phyloP scores from a whole-genome alignment of 2,329 filamentous ascomycete genomes.

The Ophiosphaerella korrae region DNA sequence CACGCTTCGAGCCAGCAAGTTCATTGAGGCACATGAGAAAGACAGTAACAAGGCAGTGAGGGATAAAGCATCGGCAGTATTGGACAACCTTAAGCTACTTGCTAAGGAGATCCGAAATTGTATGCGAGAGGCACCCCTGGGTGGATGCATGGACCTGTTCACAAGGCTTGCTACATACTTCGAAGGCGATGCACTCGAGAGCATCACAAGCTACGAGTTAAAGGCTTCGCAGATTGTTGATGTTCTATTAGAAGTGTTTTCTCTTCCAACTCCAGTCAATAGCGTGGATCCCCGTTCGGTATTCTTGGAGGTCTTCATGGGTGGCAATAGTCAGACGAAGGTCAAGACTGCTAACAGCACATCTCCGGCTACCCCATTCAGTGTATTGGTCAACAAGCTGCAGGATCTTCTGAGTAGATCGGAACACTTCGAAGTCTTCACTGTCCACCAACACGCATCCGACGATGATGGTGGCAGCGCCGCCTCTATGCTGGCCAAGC shows the following conservation, averaged over 20 bases:
- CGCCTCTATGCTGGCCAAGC: constrained; percentile 94
- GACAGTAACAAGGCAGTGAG: constrained; percentile 76
- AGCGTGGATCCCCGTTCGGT: constrained; percentile 71
- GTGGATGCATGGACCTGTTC: constrained; percentile 70
- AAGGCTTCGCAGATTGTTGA: constrained; percentile 89
- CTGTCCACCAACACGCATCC: constrained; percentile 85
- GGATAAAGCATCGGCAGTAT: constrained; percentile 76
- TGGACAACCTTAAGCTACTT: constrained; percentile 73
- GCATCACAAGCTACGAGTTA: constrained; percentile 93
- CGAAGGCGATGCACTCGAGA: constrained; percentile 84
- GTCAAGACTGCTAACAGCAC: constrained; percentile 68
- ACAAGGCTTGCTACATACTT: constrained; percentile 80
- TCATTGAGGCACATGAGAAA: constrained; percentile 81
- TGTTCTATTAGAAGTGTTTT: constrained; percentile 81
- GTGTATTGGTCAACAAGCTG: constrained; percentile 87
- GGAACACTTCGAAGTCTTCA: constrained; percentile 97
- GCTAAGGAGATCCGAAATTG: constrained; percentile 73
- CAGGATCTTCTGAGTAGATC: constrained; percentile 95
- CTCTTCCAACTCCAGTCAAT: constrained; percentile 65
- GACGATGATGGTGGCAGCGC: constrained; percentile 88
- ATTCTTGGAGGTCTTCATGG: constrained; percentile 94
- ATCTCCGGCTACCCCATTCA: constrained; percentile 82
- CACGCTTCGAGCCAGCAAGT: constrained; percentile 76
- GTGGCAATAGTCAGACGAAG: constrained; percentile 64
- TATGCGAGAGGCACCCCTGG: constrained; percentile 59